Evolutionary conservation across 2,329 filamentous ascomycete species (phyloP), one percentile per base, ranked within the genome.

Genomic region (Paradendryphiella salina): DNA sequence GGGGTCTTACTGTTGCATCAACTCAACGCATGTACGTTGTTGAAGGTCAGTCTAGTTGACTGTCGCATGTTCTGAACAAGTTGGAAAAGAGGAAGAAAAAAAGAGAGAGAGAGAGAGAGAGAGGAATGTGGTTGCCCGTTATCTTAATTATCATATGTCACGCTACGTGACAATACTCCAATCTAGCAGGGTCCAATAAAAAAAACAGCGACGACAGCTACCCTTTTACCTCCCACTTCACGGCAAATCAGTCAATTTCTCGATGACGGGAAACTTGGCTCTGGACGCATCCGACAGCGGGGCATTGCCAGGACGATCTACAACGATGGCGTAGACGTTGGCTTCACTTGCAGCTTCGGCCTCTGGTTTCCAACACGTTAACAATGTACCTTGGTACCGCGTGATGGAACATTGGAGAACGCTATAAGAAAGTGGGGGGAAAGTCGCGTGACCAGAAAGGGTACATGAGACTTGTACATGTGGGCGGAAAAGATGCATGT

Each of bases 241-340:
- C 2, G 62, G 61, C 18, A 71, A 37, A 73, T 82, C 65, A 69
- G 79, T 66, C 57, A 73, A 33, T 9, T 54, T 57, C 42, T 63
- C 46, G 17, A 73, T 63, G 15, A 71, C 61, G 7, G 61, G 40
- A 34, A 66, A 73, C 4, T 33, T 51, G 15, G 44, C 46, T 21
- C 41, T 60, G 0, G 58, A 55, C 13, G 63, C 64, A 14, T 59
- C 54, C 1, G 60, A 59, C 36, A 92, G 73, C 23, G 79, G 79
- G 31, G 83, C 81, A 73, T 94, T 94, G 10, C 88, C 89, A 13
- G 87, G 85, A 48, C 89, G 80, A 58, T 78, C 76, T 15, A 79
- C 74, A 32, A 80, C 60, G 7, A 78, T 56, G 4, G 73, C 66
- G 50, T 75, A 69, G 56, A 80, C 71, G 29, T 72, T 72, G 6